Evolutionary conservation across 1,284 basidiomycete genomes (phyloP), one percentile per base, ranked within the genome.

Genomic region (Takashimella koratensis): DNA sequence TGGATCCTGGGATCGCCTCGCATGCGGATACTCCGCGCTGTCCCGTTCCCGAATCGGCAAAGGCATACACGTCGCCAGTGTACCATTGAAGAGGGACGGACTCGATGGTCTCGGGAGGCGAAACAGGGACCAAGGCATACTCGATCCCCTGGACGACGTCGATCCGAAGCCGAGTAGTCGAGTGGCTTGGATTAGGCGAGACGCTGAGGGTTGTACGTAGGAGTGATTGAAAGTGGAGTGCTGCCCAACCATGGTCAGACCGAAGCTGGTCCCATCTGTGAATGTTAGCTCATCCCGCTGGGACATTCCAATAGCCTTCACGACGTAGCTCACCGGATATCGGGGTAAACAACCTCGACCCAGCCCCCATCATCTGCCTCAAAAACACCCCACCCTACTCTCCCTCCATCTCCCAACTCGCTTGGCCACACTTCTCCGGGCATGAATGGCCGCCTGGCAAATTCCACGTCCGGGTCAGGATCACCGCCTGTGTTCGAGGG

Each of bases 191-290:
- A 12, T 43, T 2, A 4, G 47, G 12, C 5, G 64, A 55, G 22
- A 70, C 42, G 20, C 22, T 49, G 22, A 71, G 16, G 16, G 45
- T 45, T 4, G 62, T 63, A 0, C 73, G 70, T 5, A 75, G 59
- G 13, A 68, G 45, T 0, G 55, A 45, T 44, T 68, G 60, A 47
- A 66, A 70, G 56, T 76, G 75, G 1, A 75, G 54, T 12, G 67
- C 56, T 11, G 72, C 63, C 74, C 74, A 76, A 12, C 75, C 75
- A 26, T 70, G 72, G 48, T 74, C 70, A 0, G 55, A 45, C 1
- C 74, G 66, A 19, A 74, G 64, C 36, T 71, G 66, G 13, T 64
- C 52, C 75, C 75, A 76, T 30, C 67, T 67, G 36, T 16, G n/a
- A n/a, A n/a, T n/a, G n/a, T n/a, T n/a, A 13, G 4, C n/a, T 40